Conservation (phyloP, 2,329 filamentous ascomycete genomes). For the Apiospora koreana region DNA sequence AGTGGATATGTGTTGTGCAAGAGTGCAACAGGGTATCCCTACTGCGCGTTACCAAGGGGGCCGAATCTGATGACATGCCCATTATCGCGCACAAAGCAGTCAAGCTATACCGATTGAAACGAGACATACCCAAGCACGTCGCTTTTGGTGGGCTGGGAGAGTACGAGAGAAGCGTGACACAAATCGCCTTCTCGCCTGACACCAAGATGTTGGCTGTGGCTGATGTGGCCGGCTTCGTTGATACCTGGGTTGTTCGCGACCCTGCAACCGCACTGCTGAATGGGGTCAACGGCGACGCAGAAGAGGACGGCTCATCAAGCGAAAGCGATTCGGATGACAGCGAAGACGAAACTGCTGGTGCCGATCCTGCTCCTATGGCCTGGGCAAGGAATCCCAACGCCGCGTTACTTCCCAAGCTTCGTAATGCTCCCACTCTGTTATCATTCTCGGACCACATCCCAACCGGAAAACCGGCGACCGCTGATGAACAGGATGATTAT, state of each 20-base stretch:
- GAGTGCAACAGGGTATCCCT: slow-evolving; percentile 61
- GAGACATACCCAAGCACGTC: slow-evolving; percentile 54
- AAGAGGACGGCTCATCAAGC: slow-evolving; percentile 34
- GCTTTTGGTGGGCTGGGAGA: slow-evolving; percentile 67
- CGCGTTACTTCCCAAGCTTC: slow-evolving; percentile 68
- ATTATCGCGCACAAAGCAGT: slow-evolving; percentile 43
- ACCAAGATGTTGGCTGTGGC: slow-evolving; percentile 76
- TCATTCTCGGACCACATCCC: slow-evolving; percentile 63
- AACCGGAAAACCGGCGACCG: slow-evolving; percentile 25
- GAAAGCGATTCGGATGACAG: slow-evolving; percentile 33
- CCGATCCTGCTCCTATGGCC: slow-evolving; percentile 44
- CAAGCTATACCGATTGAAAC: slow-evolving; percentile 55
- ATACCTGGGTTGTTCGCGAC: slow-evolving; percentile 77
- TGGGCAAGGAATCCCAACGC: slow-evolving; percentile 78
- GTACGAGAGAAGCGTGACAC: slow-evolving; percentile 76
- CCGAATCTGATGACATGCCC: slow-evolving; percentile 35
- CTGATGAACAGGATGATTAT: slow-evolving; percentile 44
- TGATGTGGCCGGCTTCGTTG: slow-evolving; percentile 82
- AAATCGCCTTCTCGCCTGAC: slow-evolving; percentile 77
- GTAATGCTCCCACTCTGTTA: slow-evolving; percentile 64
- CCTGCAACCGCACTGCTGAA: slow-evolving; percentile 41
- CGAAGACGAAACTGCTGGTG: slow-evolving; percentile 45
- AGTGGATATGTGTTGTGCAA: slow-evolving; percentile 68
- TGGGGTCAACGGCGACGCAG: slow-evolving; percentile 31
- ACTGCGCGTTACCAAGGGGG: slow-evolving; percentile 43